Conservation (phyloP, 2,329 filamentous ascomycete genomes). For the Ophiostoma ulmi region DNA sequence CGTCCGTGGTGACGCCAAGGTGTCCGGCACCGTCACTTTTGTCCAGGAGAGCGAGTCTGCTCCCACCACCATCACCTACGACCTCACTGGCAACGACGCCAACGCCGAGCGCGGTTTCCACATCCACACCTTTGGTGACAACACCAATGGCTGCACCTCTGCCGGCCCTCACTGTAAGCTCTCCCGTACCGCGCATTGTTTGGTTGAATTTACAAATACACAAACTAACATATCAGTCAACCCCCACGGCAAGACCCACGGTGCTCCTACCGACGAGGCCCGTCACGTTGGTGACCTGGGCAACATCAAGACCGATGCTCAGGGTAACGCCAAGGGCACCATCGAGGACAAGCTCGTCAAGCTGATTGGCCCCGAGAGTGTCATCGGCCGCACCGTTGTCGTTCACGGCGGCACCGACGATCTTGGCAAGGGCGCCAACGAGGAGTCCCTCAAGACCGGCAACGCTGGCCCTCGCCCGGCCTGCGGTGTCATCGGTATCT, state of each 20-base stretch:
- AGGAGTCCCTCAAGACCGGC: conserved; percentile 97
- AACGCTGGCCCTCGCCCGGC: conserved; percentile 91
- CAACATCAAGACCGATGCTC: conserved; percentile 91
- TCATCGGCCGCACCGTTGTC: conserved; percentile 93
- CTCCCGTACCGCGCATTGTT: neutral
- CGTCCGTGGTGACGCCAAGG: conserved; percentile 94
- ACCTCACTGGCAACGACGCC: conserved; percentile 86
- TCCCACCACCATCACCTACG: conserved; percentile 83
- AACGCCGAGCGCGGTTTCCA: conserved; percentile 98
- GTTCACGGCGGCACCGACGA: conserved; percentile 94
- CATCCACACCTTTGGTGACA: conserved; percentile 98
- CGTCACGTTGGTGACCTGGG: conserved; percentile 97
- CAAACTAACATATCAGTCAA: conserved; percentile 62
- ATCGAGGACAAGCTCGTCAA: conserved; percentile 79
- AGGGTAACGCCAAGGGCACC: conserved; percentile 83
- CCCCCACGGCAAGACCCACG: conserved; percentile 87
- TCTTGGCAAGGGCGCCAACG: conserved; percentile 83
- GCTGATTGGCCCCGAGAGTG: conserved; percentile 91
- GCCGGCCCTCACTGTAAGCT: conserved; percentile 92
- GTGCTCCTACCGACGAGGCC: conserved; percentile 71
- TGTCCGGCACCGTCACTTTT: conserved; percentile 90
- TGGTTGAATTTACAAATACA: neutral
- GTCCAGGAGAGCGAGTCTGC: conserved; percentile 80
- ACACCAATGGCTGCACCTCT: conserved; percentile 99
- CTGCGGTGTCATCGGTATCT: conserved; percentile 93